Percentiles rank a stretch among this genome's conserved stretches.
phyloP scores from a whole-genome alignment of 345 rosid genomes.

The Aegle marmelos region DNA sequence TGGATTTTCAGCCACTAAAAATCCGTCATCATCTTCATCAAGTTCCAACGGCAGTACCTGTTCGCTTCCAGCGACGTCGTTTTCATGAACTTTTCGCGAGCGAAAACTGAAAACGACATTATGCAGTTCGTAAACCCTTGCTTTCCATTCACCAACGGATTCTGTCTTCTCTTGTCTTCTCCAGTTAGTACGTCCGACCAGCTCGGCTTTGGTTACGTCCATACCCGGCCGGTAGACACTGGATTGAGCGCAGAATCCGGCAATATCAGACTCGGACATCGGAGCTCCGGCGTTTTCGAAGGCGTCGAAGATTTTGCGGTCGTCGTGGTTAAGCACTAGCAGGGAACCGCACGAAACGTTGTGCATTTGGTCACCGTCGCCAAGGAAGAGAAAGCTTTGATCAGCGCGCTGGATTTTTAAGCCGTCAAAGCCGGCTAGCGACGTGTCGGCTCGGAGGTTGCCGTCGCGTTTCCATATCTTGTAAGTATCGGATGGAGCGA shows the following conservation, averaged over 20 bases:
- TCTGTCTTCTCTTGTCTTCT: conserved; percentile 77
- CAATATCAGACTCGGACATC: conserved; percentile 58
- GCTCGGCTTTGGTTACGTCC: conserved; percentile 87
- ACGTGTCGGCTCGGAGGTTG: conserved; percentile 80
- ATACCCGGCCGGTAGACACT: conserved; percentile 89
- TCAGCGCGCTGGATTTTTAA: conserved; percentile 84
- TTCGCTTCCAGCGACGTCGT: conserved; percentile 61
- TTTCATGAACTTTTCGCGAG: conserved; percentile 59
- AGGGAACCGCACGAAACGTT: conserved; percentile 65
- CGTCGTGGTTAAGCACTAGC: conserved; percentile 68
- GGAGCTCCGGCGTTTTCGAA: conserved; percentile 73
- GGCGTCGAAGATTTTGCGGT: conserved; percentile 65
- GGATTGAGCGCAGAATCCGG: conserved; percentile 61
- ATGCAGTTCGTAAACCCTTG: conserved; percentile 69
- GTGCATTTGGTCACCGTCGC: conserved; percentile 65
- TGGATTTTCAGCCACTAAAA: conserved; percentile 84
- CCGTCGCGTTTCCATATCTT: conserved; percentile 96
- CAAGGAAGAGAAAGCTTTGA: conserved; percentile 81
- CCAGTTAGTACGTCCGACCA: conserved; percentile 78
- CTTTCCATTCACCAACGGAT: conserved; percentile 74
- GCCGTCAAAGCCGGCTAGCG: conserved; percentile 86
- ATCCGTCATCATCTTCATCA: conserved; percentile 84
- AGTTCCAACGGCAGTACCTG: conserved; percentile 61
- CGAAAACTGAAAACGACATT: conserved; percentile 79
- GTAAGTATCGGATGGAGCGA: conserved; percentile 96